These are phyloP conservation scores for Entomortierella lignicola DNA, from an alignment of 192 early-diverging fungal genomes.

Conservation along the genomic window DNA sequence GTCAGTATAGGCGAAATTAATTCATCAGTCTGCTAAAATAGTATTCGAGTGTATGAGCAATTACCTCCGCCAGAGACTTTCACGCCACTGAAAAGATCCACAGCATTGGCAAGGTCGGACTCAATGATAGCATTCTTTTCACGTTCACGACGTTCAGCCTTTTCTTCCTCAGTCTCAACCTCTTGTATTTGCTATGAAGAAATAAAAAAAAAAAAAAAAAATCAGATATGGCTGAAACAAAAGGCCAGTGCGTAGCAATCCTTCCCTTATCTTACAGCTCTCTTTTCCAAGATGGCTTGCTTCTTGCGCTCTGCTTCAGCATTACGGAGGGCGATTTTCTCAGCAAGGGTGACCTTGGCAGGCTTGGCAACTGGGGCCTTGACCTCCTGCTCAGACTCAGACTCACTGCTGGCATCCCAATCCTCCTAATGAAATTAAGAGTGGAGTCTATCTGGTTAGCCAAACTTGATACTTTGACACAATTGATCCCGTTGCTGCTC, in stretches of 20 bases:
- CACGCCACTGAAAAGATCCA: constrained; percentile 74
- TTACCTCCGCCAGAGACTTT: constrained; percentile 64
- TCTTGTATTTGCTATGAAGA: constrained; percentile 52
- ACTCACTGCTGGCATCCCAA: constrained; percentile 73
- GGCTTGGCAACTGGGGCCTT: constrained; percentile 49
- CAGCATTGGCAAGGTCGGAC: constrained; percentile 70
- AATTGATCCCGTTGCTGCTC: too few relatives aligned
- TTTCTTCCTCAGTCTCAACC: constrained; percentile 65
- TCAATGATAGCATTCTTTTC: constrained; percentile 68
- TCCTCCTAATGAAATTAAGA: constrained; percentile 41
- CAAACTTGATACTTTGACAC: too few relatives aligned
- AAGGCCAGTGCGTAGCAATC: background rate
- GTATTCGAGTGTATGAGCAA: too few relatives aligned
- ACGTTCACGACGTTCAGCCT: constrained; percentile 63
- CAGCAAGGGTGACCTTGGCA: constrained; percentile 56
- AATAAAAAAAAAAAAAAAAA: too few relatives aligned
- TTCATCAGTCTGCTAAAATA: too few relatives aligned
- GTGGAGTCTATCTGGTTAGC: too few relatives aligned
- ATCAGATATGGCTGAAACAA: too few relatives aligned
- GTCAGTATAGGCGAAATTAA: too few relatives aligned
- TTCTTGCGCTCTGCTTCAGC: constrained; percentile 63
- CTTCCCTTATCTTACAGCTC: constrained; percentile 46
- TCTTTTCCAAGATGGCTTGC: constrained; percentile 48
- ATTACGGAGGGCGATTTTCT: constrained; percentile 73
- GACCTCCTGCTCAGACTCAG: constrained; percentile 65